Base-by-base conservation (phyloP, 371 early-diverging fungal species). In the Mortierella sp. region DNA sequence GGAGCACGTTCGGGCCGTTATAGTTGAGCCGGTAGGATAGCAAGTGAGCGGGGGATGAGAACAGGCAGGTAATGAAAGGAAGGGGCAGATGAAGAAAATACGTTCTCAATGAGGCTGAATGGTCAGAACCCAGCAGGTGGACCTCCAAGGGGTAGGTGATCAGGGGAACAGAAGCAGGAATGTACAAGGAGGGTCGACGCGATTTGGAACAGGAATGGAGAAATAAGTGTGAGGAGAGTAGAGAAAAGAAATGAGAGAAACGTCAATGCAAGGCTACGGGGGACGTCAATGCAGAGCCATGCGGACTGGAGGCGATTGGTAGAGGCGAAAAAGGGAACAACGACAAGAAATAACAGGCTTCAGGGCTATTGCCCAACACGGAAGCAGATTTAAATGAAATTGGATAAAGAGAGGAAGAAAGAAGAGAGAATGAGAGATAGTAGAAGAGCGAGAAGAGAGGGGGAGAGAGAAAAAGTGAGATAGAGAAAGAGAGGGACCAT, bases 391-490 rank as follows among this genome's bases (percentile, higher is more conserved):
- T 19, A 12, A 24, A 4, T 7, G 5, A 24, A 17, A 51, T 17
- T 19, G 39, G 24, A 48, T 9, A 26, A 19, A 39, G 12, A 50
- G 23, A 23, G 26, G 39, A 0, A 26, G 44, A 30, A 26, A 21
- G 4, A 15, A 34, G 28, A 26, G 37, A 55, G 30, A 55, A 12
- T 60, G 58, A 48, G 56, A 59, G 55, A 50, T 31, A 37, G 58
- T 49, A 39, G 51, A 57, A 26, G 27, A 49, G 56, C 60, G 54
- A 54, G 31, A 43, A 47, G 41, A 55, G 55, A 44, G 62, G 60
- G 70, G 50, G 66, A 56, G 55, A 41, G 43, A 56, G 21, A 4
- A 48, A 43, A n/a, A 43, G 44, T 43, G n/a, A 14, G 32, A 47
- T 2, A 3, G 24, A 41, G 31, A 52, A 61, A 52, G 31, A 39